Evolutionary conservation across 1,139 yeast species (phyloP).

Genomic region (Lodderomyces metapsilosis): DNA sequence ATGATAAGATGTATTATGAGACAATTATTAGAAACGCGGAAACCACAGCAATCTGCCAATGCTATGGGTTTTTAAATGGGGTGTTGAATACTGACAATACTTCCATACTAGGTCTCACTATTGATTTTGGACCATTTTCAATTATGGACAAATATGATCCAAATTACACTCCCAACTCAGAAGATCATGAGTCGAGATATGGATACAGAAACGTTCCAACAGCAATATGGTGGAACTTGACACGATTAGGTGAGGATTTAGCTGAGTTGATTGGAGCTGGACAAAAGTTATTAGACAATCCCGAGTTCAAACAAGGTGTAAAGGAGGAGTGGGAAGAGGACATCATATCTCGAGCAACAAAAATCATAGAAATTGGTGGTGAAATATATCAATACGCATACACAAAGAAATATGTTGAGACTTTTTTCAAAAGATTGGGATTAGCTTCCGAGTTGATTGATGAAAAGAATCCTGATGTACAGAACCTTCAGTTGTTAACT

Average conservation of each 20-base stretch:
- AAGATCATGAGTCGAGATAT: slow-evolving; percentile 71
- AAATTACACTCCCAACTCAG: slow-evolving; percentile 83
- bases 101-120: slow-evolving; percentile 77
- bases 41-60: slow-evolving; percentile 84
- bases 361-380: slow-evolving; percentile 61
- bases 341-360: slow-evolving; percentile 62
- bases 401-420: slow-evolving; percentile 54
- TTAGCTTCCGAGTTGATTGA: slow-evolving; percentile 40
- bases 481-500: slow-evolving; percentile 49
- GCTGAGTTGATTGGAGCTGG: slow-evolving; percentile 82
- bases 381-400: slow-evolving; percentile 64
- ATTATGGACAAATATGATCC: slow-evolving; percentile 85
- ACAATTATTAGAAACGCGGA: slow-evolving; percentile 70
- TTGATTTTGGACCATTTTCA: slow-evolving; percentile 95
- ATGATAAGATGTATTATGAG: slow-evolving; percentile 71
- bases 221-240: slow-evolving; percentile 91
- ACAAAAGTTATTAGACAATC: slow-evolving; percentile 43
- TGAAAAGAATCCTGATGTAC: slow-evolving; percentile 31
- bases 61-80: slow-evolving; percentile 90
- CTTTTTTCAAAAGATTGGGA: slow-evolving; percentile 73
- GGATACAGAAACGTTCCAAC: slow-evolving; percentile 80
- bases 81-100: slow-evolving; percentile 94
- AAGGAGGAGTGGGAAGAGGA: slow-evolving; percentile 49
- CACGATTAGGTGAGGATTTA: slow-evolving; percentile 79
- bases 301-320: slow-evolving; percentile 32